Evolutionary conservation across 2,329 filamentous ascomycete genomes (phyloP).

Genomic region (Bipolaris gigantea): DNA sequence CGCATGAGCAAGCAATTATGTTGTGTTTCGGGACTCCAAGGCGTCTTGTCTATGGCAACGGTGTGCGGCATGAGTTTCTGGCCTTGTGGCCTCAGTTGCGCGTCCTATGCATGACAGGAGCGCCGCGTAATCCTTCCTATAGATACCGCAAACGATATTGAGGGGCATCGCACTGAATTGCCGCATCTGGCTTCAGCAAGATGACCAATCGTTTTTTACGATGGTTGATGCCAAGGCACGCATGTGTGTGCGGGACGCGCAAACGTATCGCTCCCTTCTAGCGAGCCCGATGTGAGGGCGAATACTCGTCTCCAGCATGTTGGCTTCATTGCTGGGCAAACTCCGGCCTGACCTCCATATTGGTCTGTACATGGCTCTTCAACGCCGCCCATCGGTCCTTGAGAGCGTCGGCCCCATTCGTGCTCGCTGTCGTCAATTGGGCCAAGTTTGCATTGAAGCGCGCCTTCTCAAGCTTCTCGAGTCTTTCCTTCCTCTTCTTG

Average conservation of each 20-base stretch:
- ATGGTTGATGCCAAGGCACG: neutral
- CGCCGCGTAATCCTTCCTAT: neutral
- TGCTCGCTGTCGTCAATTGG: conserved; percentile 57
- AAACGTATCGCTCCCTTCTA: neutral
- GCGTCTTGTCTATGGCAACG: neutral
- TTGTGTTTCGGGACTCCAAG: neutral
- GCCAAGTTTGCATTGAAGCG: conserved; percentile 84
- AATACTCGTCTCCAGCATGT: neutral
- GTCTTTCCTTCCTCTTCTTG: conserved; percentile 76
- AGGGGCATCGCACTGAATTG: neutral
- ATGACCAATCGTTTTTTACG: neutral
- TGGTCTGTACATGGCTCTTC: conserved; percentile 79
- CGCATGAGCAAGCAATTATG: neutral
- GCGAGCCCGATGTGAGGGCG: neutral
- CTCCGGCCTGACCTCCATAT: conserved; percentile 84
- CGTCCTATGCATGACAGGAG: neutral
- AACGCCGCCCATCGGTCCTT: conserved; percentile 72
- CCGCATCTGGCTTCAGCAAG: neutral
- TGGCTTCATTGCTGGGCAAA: conserved; percentile 52
- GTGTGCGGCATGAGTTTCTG: neutral
- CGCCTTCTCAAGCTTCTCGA: conserved; percentile 80
- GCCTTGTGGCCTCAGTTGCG: neutral
- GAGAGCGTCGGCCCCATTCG: conserved; percentile 19
- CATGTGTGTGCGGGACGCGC: neutral
- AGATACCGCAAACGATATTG: neutral